phyloP scores from a whole-genome alignment of 2,329 filamentous ascomycete genomes.

The Parascedosporium putredinis region DNA sequence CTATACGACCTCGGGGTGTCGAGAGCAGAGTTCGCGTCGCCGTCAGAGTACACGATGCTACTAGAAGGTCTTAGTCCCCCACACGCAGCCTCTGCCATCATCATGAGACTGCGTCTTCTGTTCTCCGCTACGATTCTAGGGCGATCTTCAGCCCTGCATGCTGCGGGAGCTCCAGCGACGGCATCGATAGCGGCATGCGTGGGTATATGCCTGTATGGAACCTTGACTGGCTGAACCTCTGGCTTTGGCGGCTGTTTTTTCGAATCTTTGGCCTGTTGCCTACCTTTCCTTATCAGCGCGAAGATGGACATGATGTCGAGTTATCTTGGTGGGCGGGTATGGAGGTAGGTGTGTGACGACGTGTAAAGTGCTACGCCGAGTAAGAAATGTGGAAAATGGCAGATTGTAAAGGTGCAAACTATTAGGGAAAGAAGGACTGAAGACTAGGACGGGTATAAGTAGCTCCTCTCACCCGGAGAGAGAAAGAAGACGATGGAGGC shows the following conservation, averaged over 20 bases:
- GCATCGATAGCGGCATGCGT: constrained; percentile 12
- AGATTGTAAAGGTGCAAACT: too few species aligned
- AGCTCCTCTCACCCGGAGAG: too few species aligned
- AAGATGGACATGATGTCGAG: constrained; percentile 11
- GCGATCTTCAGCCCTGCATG: constrained; percentile 8
- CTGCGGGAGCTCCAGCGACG: constrained; percentile 7
- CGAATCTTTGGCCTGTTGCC: constrained; percentile 9
- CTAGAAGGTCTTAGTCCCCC: constrained; percentile 34
- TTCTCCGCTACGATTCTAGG: constrained; percentile 8
- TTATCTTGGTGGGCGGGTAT: background rate
- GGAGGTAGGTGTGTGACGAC: too few species aligned
- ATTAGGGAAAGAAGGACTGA: too few species aligned
- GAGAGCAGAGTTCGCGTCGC: constrained; percentile 28
- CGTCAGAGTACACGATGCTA: constrained; percentile 34
- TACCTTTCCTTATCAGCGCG: constrained; percentile 9
- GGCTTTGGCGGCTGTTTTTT: constrained; percentile 4
- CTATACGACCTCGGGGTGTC: constrained; percentile 32
- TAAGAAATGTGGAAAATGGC: too few species aligned
- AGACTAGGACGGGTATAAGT: too few species aligned
- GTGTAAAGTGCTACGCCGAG: too few species aligned
- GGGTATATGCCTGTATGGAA: constrained; percentile 10
- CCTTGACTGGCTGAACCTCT: background rate
- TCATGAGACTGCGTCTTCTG: constrained; percentile 1
- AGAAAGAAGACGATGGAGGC: too few species aligned
- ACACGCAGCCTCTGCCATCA: background rate